Conservation (phyloP, 2,329 filamentous ascomycete species). For the Remersonia thermophila region DNA sequence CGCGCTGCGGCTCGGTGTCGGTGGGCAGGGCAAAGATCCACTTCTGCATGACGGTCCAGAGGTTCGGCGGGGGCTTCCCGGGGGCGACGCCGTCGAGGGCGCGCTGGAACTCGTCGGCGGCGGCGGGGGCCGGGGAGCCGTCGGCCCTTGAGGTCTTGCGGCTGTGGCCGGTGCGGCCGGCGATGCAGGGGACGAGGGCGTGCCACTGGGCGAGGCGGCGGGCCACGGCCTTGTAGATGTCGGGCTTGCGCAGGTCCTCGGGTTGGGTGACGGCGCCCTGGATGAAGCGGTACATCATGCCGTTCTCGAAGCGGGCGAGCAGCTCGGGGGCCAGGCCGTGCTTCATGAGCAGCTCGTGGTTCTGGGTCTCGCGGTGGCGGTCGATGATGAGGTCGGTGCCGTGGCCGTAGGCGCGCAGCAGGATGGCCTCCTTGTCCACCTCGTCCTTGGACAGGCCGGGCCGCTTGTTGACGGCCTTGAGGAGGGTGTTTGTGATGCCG, state of each 20-base stretch:
- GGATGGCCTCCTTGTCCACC: constrained; percentile 71
- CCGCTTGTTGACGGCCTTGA: constrained; percentile 62
- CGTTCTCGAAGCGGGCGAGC: constrained; percentile 87
- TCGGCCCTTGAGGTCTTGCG: constrained; percentile 20
- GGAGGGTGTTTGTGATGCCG: constrained; percentile 90
- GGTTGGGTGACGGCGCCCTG: constrained; percentile 68
- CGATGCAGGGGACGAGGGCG: constrained; percentile 52
- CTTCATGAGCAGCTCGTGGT: constrained; percentile 77
- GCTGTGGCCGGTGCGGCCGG: constrained; percentile 27
- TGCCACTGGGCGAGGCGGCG: constrained; percentile 86
- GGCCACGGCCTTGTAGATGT: constrained; percentile 74
- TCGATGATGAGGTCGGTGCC: constrained; percentile 94
- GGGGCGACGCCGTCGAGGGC: constrained; percentile 42
- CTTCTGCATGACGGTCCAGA: constrained; percentile 93
- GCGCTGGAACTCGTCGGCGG: constrained; percentile 25
- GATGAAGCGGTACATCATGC: constrained; percentile 88
- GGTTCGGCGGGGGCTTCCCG: constrained; percentile 64
- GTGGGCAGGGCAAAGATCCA: constrained; percentile 82
- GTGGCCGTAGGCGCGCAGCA: constrained; percentile 87
- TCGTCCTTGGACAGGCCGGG: constrained; percentile 59
- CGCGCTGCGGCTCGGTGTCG: constrained; percentile 54
- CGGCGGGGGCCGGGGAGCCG: constrained; percentile 14
- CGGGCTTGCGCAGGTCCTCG: constrained; percentile 62
- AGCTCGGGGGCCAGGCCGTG: constrained; percentile 75
- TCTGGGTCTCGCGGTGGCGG: constrained; percentile 67